Percentiles rank a stretch among this genome's conserved stretches.
Conservation (phyloP, 441 rosid species). For the Brassica hybrid region DNA sequence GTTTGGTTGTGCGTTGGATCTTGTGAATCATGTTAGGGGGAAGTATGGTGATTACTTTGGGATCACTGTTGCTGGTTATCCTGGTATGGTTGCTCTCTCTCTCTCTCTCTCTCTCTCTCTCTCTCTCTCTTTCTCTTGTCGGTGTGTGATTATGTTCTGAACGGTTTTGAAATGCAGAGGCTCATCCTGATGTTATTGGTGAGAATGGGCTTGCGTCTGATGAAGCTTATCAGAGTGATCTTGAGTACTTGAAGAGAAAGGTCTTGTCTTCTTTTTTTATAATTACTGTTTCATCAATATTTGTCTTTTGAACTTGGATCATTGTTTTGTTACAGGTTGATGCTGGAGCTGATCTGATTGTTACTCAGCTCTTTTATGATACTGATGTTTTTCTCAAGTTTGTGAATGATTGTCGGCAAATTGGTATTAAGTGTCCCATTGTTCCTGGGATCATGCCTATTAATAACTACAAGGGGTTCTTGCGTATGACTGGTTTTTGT, state of each 20-base stretch:
- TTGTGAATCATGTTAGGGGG: constrained; percentile 74
- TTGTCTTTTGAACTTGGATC: not conserved
- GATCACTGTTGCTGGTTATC: constrained; percentile 94
- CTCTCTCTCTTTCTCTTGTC: too few species aligned
- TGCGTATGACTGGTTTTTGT: constrained; percentile 94
- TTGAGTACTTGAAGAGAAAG: constrained; percentile 82
- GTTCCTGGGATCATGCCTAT: constrained; percentile 98
- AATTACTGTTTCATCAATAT: not conserved
- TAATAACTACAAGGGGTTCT: constrained; percentile 86
- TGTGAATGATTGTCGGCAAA: constrained; percentile 85
- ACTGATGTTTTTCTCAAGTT: constrained; percentile 83
- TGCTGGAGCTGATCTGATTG: constrained; percentile 89
- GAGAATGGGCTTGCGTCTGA: constrained; percentile 61
- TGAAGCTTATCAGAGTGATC: constrained; percentile 76
- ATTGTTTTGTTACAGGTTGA: constrained; percentile 82
- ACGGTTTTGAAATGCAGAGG: constrained; percentile 53
- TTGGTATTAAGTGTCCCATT: constrained; percentile 82
- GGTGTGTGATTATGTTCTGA: not conserved
- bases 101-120: too few species aligned
- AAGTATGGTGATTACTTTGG: constrained; percentile 84
- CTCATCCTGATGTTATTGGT: constrained; percentile 83
- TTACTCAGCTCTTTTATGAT: constrained; percentile 84
- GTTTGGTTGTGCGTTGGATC: constrained; percentile 85
- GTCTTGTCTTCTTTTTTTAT: constrained; percentile 38
- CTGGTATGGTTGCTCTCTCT: too few species aligned